phyloP scores from a whole-genome alignment of 2,329 filamentous ascomycete species.

The Orbilia javanica region DNA sequence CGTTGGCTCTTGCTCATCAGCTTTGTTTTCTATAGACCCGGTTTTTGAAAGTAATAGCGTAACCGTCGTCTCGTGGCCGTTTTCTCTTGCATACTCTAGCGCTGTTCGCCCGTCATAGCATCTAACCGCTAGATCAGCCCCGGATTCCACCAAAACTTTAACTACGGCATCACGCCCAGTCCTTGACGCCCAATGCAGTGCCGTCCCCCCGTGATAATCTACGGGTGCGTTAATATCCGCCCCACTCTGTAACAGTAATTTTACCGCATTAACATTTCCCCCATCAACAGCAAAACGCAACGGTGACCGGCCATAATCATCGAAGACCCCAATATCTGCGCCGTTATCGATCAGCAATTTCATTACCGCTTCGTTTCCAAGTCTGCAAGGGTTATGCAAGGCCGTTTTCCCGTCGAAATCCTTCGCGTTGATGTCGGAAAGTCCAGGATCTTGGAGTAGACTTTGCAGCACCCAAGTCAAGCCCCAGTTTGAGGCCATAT shows the following conservation, averaged over 20 bases:
- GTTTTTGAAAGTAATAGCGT: constrained; percentile 58
- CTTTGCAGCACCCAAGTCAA: constrained; percentile 18
- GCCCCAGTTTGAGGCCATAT: constrained; percentile 28
- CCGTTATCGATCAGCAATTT: constrained; percentile 55
- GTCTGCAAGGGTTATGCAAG: constrained; percentile 49
- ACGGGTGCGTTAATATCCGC: constrained; percentile 54
- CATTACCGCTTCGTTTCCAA: constrained; percentile 28
- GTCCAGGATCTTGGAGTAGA: constrained; percentile 15
- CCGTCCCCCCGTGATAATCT: constrained; percentile 53
- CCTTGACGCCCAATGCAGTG: constrained; percentile 48
- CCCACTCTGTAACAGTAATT: constrained; percentile 59
- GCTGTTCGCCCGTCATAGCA: constrained; percentile 52
- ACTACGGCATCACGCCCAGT: constrained; percentile 27
- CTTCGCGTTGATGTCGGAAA: constrained; percentile 18
- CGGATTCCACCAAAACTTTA: constrained; percentile 17
- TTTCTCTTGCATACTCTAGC: constrained; percentile 52
- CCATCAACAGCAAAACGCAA: constrained; percentile 43
- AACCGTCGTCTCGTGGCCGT: constrained; percentile 46
- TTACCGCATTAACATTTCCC: constrained; percentile 47
- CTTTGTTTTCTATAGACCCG: constrained; percentile 10
- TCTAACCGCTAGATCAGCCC: constrained; percentile 13
- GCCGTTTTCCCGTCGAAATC: constrained; percentile 55
- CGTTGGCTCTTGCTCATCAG: constrained; percentile 55
- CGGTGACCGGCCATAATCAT: constrained; percentile 41
- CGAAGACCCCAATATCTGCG: constrained; percentile 15